Base-by-base conservation (phyloP, 371 early-diverging fungal species). In the Smittium culicis region DNA sequence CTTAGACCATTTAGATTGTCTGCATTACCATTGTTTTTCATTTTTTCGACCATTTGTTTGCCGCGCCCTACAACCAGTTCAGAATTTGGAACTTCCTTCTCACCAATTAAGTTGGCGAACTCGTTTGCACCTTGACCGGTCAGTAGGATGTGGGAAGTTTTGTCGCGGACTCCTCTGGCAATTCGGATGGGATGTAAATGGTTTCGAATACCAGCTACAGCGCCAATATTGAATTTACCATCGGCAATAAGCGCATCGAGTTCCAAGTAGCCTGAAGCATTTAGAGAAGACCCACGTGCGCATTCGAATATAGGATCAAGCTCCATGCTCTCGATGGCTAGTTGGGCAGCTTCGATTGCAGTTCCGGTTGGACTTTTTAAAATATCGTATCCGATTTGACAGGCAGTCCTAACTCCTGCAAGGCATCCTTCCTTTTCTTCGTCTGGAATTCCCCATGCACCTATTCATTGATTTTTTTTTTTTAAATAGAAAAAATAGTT, bases 141-240 rank as follows among this genome's bases (percentile, higher is more conserved):
- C 3, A 66, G 60, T n/a, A 61, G 11, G 17, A 66, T 16, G n/a
- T 61, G 66, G 17, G 33, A 14, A 17, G 66, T 66, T 17, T 66
- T 32, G 67, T 66, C 61, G 11, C 66, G 32, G 14, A 34, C 66
- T 33, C 60, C 66, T 61, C 61, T 34, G 8, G 66, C 66, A 14
- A 66, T 61, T 24, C 31, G 5, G 14, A 66, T 59, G 5, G 66
- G 61, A 25, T 66, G 66, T 17, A 33, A 11, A n/a, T 58, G 60
- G 30, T 66, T 61, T 31, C 32, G 3, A 24, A 66, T 17, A 14
- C 66, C 62, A 3, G 61, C 25, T 8, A 66, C 66, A 28, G 63
- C 66, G 33, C 66, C 61, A 67, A 66, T 24, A 25, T 66, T 66
- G 54, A 58, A 66, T 28, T 61, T 59, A 32, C 61, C 61, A 16